A percentile compares a stretch with the other conserved stretches of the same genome.
phyloP scores from a whole-genome alignment of 140 eudicot genomes.

The Senecio squalidus region DNA sequence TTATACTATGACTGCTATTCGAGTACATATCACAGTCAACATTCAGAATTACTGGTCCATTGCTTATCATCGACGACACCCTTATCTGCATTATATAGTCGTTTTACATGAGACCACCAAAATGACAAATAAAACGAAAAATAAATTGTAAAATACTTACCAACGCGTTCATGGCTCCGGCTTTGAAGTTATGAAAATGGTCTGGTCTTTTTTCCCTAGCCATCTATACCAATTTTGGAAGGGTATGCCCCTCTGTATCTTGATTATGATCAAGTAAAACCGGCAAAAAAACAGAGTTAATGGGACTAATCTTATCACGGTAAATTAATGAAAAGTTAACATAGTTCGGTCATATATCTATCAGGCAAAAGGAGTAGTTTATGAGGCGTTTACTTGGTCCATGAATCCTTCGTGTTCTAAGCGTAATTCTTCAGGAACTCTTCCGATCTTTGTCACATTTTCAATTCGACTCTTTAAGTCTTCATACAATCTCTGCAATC shows the following conservation, averaged over 20 bases:
- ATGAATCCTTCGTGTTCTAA: conserved; percentile 53
- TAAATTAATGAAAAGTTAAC: too few species aligned
- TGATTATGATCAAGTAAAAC: conserved; percentile 47
- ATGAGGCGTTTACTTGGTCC: conserved; percentile 33
- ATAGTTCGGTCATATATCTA: too few species aligned
- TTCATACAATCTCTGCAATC: conserved; percentile 40
- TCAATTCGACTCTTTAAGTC: conserved; percentile 55
- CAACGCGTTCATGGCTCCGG: conserved; percentile 97
- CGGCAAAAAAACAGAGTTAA: conserved; percentile 25
- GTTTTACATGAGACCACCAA: background rate
- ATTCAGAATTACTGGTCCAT: conserved; percentile 65
- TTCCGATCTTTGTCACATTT: conserved; percentile 41
- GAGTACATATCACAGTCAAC: conserved; percentile 98
- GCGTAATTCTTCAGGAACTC: conserved; percentile 33
- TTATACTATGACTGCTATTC: conserved; percentile 44
- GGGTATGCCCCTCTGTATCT: conserved; percentile 49
- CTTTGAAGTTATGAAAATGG: conserved; percentile 86
- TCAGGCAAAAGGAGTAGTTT: too few species aligned
- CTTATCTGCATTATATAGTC: conserved; percentile 50
- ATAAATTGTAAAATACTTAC: conserved; percentile 21
- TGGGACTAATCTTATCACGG: background rate
- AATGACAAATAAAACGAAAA: background rate
- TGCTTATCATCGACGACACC: conserved; percentile 80
- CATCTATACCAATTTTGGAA: conserved; percentile 78
- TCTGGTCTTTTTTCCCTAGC: conserved; percentile 88